Evolutionary conservation across 1,139 yeast species (phyloP).

Genomic region (Yamadazyma mexicana): DNA sequence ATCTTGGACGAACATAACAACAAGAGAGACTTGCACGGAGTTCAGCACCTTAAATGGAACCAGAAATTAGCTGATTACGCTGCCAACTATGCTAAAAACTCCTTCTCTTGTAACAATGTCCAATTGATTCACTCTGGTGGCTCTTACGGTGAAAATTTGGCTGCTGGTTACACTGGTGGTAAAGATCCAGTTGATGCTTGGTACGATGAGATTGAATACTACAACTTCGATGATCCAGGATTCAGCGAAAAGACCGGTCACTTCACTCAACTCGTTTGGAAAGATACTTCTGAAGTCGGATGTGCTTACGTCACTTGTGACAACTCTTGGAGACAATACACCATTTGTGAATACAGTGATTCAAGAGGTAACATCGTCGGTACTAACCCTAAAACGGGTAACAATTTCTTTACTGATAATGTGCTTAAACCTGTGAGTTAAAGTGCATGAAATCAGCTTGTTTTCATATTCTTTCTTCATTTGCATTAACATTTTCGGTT

Average conservation of each 20-base stretch:
- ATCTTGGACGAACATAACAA: slow-evolving; percentile 52
- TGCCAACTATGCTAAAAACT: slow-evolving; percentile 40
- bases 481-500: slow-evolving; percentile 5
- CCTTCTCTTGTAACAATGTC: slow-evolving; percentile 55
- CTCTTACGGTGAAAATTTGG: slow-evolving; percentile 62
- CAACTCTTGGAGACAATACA: slow-evolving; percentile 53
- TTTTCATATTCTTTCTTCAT: slow-evolving; percentile 6
- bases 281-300: slow-evolving; percentile 52
- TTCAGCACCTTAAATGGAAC: slow-evolving; percentile 50
- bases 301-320: slow-evolving; percentile 60
- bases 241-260: slow-evolving; percentile 53
- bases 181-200: slow-evolving; percentile 60
- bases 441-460: slow-evolving; percentile 3
- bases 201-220: slow-evolving; percentile 60
- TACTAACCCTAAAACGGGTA: slow-evolving; percentile 24
- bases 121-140: slow-evolving; percentile 51
- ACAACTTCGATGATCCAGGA: slow-evolving; percentile 49
- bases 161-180: slow-evolving; percentile 50
- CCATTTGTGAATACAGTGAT: slow-evolving; percentile 64
- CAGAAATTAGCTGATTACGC: slow-evolving; percentile 48
- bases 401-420: slow-evolving; percentile 48
- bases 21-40: slow-evolving; percentile 56
- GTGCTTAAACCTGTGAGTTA: slow-evolving; percentile 40
- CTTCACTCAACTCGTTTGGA: slow-evolving; percentile 74
- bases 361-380: slow-evolving; percentile 61